Evolutionary conservation across 1,284 basidiomycete genomes (phyloP).

Genomic region (Leccinum variabile): DNA sequence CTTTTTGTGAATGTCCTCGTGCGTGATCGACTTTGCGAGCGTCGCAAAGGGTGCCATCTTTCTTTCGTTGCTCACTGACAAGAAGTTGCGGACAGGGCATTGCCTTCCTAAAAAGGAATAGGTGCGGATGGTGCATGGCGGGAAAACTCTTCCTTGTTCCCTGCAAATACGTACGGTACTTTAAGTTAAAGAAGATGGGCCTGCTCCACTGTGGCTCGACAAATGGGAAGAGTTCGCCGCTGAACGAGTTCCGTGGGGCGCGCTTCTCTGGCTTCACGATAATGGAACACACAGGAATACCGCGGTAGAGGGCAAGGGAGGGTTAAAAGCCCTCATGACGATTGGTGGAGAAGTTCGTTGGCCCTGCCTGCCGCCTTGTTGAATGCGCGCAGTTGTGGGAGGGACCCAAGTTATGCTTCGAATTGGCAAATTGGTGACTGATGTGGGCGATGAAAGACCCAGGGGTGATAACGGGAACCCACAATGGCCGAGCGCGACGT

Average conservation of each 20-base stretch:
- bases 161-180: not conserved
- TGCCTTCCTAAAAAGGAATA: slow-evolving; percentile 27
- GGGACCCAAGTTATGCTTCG: slow-evolving; percentile 21
- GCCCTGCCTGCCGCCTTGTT: slow-evolving; percentile 11
- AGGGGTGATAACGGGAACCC: not conserved
- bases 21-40: slow-evolving; percentile 41
- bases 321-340: slow-evolving; percentile 1
- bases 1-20: slow-evolving; percentile 39
- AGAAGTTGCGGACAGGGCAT: not conserved
- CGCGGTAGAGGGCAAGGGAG: slow-evolving; percentile 30
- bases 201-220: slow-evolving; percentile 22
- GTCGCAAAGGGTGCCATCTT: slow-evolving; percentile 31
- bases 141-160: not conserved
- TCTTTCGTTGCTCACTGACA: no score
- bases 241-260: slow-evolving; percentile 18
- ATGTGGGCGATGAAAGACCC: slow-evolving; percentile 15
- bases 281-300: slow-evolving; percentile 34
- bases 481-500: not conserved
- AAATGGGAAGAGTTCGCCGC: slow-evolving; percentile 18
- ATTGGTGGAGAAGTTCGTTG: slow-evolving; percentile 27
- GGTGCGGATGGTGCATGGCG: slow-evolving; percentile 26
- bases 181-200: not conserved
- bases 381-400: slow-evolving; percentile 18
- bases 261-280: slow-evolving; percentile 23
- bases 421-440: slow-evolving; percentile 34